Conservation (phyloP, 257 asterid genomes). For the Capsicum rhomboideum region DNA sequence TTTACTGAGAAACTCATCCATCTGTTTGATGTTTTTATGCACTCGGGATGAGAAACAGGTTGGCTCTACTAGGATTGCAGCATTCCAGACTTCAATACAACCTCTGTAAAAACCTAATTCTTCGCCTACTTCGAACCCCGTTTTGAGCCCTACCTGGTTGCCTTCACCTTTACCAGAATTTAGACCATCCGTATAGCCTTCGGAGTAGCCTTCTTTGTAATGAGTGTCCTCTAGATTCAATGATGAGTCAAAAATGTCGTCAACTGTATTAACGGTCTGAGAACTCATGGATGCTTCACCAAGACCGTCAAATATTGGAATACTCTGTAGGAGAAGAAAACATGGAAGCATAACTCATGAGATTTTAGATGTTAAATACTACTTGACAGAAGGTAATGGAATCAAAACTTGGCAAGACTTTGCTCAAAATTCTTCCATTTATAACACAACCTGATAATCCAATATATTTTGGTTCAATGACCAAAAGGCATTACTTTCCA, state of each 20-base stretch:
- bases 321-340: background rate
- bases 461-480: background rate
- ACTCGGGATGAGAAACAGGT: constrained; percentile 36
- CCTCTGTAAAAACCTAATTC: constrained; percentile 71
- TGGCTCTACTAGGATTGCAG: constrained; percentile 48
- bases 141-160: constrained; percentile 42
- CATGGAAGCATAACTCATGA: background rate
- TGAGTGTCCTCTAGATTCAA: constrained; percentile 49
- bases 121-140: constrained; percentile 50
- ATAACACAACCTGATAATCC: background rate
- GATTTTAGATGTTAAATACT: background rate
- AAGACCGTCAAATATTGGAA: background rate
- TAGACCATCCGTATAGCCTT: constrained; percentile 46
- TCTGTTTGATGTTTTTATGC: constrained; percentile 42
- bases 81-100: constrained; percentile 49
- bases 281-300: background rate
- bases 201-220: constrained; percentile 40
- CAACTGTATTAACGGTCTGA: background rate
- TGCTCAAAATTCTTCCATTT: background rate
- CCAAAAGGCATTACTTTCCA: background rate
- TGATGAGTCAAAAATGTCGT: constrained; percentile 51
- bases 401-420: background rate
- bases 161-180: constrained; percentile 47
- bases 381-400: background rate
- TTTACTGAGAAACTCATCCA: constrained; percentile 45